These are phyloP conservation scores for Vachellia collinsii DNA, from an alignment of 306 rosid genomes.

Conservation along the genomic window DNA sequence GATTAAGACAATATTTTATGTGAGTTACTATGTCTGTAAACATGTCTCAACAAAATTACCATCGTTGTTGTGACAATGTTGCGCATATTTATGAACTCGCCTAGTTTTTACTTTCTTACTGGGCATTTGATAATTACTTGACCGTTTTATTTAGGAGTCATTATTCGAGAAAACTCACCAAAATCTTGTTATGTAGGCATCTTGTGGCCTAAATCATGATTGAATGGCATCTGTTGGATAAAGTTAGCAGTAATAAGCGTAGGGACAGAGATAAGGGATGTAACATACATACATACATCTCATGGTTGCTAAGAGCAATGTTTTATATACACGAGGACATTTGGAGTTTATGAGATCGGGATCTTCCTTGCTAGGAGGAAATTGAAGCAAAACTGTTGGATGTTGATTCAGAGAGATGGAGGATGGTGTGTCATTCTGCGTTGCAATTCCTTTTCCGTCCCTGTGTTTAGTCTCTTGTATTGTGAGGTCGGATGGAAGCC, in stretches of 20 bases:
- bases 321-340: conserved; percentile 21
- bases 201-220: conserved; percentile 8
- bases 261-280: neutral
- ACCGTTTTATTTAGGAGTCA: conserved; percentile 8
- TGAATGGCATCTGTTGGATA: conserved; percentile 6
- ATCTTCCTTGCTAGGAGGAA: neutral
- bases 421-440: neutral
- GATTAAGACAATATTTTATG: neutral
- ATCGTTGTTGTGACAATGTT: neutral
- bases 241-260: conserved; percentile 9
- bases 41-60: neutral
- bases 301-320: conserved; percentile 3
- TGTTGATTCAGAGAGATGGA: conserved; percentile 8
- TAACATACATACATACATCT: conserved; percentile 4
- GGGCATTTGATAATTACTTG: conserved; percentile 20
- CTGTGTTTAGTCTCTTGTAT: neutral
- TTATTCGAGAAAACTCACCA: neutral
- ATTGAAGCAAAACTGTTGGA: conserved; percentile 19
- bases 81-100: neutral
- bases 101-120: conserved; percentile 10
- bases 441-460: neutral
- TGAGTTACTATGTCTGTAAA: neutral
- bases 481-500: neutral
- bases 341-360: conserved; percentile 30
- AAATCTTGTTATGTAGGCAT: conserved; percentile 32